Conservation (phyloP, 2,329 filamentous ascomycete species). For the Escovopsis sp. region DNA sequence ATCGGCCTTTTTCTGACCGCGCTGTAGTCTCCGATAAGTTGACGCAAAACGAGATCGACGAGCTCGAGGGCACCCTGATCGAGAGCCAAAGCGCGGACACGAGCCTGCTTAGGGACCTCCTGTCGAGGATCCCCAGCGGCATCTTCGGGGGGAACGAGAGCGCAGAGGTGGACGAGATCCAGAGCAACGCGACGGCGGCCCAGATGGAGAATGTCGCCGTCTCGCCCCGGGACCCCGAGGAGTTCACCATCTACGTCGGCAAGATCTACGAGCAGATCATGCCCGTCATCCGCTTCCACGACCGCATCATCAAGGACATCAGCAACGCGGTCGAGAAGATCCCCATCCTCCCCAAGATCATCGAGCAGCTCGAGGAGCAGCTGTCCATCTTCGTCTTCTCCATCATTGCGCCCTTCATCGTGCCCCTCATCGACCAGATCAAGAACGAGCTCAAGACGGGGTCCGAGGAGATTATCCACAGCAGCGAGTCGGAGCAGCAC, state of each 20-base stretch:
- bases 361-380: conserved; percentile 79
- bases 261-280: conserved; percentile 67
- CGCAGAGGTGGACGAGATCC: conserved; percentile 63
- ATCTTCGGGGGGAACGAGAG: conserved; percentile 67
- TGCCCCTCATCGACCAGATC: conserved; percentile 76
- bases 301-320: conserved; percentile 71
- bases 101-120: conserved; percentile 61
- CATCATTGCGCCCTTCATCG: conserved; percentile 74
- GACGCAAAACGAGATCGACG: conserved; percentile 79
- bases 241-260: conserved; percentile 64
- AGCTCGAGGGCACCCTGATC: conserved; percentile 71
- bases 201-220: conserved; percentile 63
- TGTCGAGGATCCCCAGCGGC: conserved; percentile 69
- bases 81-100: conserved; percentile 49
- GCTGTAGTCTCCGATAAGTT: conserved; percentile 64
- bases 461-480: conserved; percentile 74
- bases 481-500: conserved; percentile 69
- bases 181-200: conserved; percentile 57
- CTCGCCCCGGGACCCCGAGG: conserved; percentile 67
- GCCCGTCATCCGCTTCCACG: conserved; percentile 82
- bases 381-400: conserved; percentile 82
- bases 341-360: conserved; percentile 67
- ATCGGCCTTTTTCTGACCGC: too few species aligned
- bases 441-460: conserved; percentile 77
- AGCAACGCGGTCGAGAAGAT: conserved; percentile 69